phyloP scores from a whole-genome alignment of 352 stramenopile genomes.

The Phytophthora agathidicida region DNA sequence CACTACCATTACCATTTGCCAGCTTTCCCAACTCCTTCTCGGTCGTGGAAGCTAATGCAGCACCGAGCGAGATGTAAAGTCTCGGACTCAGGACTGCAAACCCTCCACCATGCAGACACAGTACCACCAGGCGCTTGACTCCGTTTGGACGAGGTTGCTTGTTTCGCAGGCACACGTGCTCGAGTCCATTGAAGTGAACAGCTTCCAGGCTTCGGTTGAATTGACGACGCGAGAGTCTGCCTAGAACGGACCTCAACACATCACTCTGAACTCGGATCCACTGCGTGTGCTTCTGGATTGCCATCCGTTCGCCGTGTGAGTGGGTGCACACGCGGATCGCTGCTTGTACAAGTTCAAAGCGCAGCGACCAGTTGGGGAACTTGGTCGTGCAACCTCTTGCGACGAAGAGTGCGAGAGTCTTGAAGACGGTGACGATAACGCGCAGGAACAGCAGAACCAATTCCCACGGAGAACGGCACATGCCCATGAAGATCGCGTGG shows the following conservation, averaged over 20 bases:
- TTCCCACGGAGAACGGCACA: constrained; percentile 10
- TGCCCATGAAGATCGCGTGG: constrained; percentile 8
- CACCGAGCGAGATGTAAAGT: constrained; percentile 43
- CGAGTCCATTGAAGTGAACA: constrained; percentile 43
- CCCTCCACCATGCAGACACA: constrained; percentile 54
- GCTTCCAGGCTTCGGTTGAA: constrained; percentile 24
- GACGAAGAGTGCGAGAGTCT: constrained; percentile 9
- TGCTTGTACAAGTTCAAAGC: constrained; percentile 37
- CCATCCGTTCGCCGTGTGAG: constrained; percentile 20
- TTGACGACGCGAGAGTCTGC: constrained; percentile 19
- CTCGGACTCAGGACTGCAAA: constrained; percentile 46
- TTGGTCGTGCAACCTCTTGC: constrained; percentile 23
- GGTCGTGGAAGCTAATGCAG: constrained; percentile 23
- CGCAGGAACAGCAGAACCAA: constrained; percentile 13
- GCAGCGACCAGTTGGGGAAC: constrained; percentile 44
- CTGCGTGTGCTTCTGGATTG: constrained; percentile 15
- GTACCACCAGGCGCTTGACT: constrained; percentile 34
- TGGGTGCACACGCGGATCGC: constrained; percentile 22
- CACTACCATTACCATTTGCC: neutral
- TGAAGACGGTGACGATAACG: neutral
- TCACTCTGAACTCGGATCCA: constrained; percentile 30
- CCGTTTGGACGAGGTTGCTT: neutral
- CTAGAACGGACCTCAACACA: constrained; percentile 28
- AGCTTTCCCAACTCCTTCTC: constrained; percentile 19
- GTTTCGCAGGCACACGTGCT: constrained; percentile 49